Evolutionary conservation across 192 early-diverging fungal genomes (phyloP).

Genomic region (Podila minutissima): DNA sequence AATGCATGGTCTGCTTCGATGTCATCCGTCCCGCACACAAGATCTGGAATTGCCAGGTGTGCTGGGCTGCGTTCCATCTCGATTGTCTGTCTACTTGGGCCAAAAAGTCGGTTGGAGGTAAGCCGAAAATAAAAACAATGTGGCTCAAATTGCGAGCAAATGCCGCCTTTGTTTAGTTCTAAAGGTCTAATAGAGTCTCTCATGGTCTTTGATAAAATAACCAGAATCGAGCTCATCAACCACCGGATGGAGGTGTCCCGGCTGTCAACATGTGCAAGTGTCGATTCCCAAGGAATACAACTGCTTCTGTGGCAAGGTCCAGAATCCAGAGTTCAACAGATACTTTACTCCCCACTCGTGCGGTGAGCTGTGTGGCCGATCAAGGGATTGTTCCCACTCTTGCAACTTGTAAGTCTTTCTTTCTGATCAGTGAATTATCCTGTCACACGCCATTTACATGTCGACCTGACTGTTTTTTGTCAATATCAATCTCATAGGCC

Average conservation of each 20-base stretch:
- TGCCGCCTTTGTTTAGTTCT: not conserved
- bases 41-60: slow-evolving; percentile 87
- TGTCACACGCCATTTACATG: not conserved
- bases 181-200: not conserved
- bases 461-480: not conserved
- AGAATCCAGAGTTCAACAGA: slow-evolving; percentile 72
- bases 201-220: not conserved
- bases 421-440: not conserved
- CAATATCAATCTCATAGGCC: slow-evolving; percentile 47
- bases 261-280: slow-evolving; percentile 80
- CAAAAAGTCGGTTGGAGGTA: slow-evolving; percentile 67
- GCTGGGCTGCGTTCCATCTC: slow-evolving; percentile 93
- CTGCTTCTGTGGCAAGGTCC: slow-evolving; percentile 88
- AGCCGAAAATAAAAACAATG: no score
- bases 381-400: slow-evolving; percentile 77
- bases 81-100: slow-evolving; percentile 88
- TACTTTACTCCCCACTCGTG: slow-evolving; percentile 87
- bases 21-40: slow-evolving; percentile 72
- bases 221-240: slow-evolving; percentile 44
- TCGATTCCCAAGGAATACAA: slow-evolving; percentile 77
- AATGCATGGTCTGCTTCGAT: slow-evolving; percentile 99
- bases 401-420: slow-evolving; percentile 69
- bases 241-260: slow-evolving; percentile 88
- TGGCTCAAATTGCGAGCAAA: not conserved
- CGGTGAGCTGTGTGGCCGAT: slow-evolving; percentile 77